Evolutionary conservation across 169 alveolate genomes (phyloP), one percentile per base, ranked within the genome.

Genomic region (Plasmodium gallinaceum): DNA sequence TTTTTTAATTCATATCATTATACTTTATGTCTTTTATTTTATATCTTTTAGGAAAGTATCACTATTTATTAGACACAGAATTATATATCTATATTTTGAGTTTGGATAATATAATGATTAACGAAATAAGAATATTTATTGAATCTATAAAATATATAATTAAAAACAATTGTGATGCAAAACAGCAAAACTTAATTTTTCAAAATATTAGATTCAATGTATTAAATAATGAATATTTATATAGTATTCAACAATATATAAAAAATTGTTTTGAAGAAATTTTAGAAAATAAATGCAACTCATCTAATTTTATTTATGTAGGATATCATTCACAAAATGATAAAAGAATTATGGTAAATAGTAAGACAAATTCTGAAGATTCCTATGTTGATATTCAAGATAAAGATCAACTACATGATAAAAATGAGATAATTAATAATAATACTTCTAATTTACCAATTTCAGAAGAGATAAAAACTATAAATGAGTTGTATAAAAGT

Each of bases 61-160:
- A 80, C 57, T 80, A 80, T 18, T 32, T 80, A 32, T 37, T 80
- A 61, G 74, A 80, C 52, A 69, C 52, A 43, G 74, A 80, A 65
- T 52, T 62, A 7, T 80, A 68, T 20, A 68, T 72, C 45, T 45
- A 66, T 61, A 10, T 80, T 52, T 71, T 80, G 10, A 39, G 90
- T 45, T 57, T 70, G 20, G 90, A 80, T 26, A 80, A 80, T 52
- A 20, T 80, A 69, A 68, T 58, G 64, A 14, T 80, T 45, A 80
- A 54, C 83, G 90, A 80, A 68, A 80, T 80, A 74, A 66, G 73
- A 48, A 60, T 80, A 24, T 80, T 80, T 72, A 80, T 48, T 12
- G 90, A 80, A 22, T 66, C 73, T 43, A 26, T 80, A 68, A 80
- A 80, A 57, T 80, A 37, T 42, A 80, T 80, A 66, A 80, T 68